Conservation (phyloP, 768 basidiomycete genomes). For the Suillus hirtellus region DNA sequence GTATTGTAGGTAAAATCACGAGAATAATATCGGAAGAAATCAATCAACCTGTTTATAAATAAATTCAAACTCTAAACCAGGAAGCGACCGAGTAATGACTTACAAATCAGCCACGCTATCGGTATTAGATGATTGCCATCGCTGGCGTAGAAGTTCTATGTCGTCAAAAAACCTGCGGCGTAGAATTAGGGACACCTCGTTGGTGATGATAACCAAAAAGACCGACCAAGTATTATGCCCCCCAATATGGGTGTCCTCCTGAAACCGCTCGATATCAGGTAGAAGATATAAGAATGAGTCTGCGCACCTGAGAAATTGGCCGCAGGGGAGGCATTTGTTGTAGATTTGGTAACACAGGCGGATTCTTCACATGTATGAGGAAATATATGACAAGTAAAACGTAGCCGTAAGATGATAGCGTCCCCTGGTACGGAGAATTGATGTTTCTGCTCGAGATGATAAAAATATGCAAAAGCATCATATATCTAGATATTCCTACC, state of each 20-base stretch:
- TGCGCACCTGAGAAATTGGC: constrained; percentile 72
- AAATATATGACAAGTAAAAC: constrained; percentile 98
- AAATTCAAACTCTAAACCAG: background rate
- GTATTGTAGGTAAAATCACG: constrained; percentile 92
- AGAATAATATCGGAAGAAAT: constrained; percentile 96
- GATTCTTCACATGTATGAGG: constrained; percentile 96
- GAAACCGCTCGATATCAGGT: constrained; percentile 11
- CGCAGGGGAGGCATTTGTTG: constrained; percentile 92
- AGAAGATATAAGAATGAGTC: background rate
- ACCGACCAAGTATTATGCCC: constrained; percentile 80
- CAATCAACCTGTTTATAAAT: constrained; percentile 68
- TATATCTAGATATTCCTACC: constrained; percentile 43
- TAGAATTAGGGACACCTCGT: constrained; percentile 14
- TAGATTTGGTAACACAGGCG: constrained; percentile 93
- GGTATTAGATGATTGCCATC: constrained; percentile 92
- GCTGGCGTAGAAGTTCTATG: constrained; percentile 84
- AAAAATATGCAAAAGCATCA: constrained; percentile 1
- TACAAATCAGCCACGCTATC: constrained; percentile 94
- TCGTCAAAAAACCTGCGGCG: constrained; percentile 90
- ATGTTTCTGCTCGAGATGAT: constrained; percentile 68
- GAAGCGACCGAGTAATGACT: constrained; percentile 29
- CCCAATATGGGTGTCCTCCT: constrained; percentile 81
- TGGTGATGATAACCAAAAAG: constrained; percentile 13
- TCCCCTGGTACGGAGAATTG: constrained; percentile 97
- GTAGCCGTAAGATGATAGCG: constrained; percentile 95